phyloP scores from a whole-genome alignment of 2,329 filamentous ascomycete genomes.

The Diaporthe destruens region DNA sequence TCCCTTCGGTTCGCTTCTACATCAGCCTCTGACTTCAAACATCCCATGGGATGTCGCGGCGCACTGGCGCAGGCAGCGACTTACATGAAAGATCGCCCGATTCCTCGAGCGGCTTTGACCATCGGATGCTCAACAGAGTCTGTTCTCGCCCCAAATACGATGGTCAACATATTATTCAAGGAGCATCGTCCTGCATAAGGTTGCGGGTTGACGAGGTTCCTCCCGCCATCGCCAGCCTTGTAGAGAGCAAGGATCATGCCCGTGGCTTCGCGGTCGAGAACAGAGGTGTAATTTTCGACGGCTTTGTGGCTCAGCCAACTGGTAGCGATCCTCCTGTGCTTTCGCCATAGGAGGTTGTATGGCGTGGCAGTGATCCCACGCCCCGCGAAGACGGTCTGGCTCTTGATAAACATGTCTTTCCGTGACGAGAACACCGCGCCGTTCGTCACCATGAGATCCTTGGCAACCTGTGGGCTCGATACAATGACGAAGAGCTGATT shows the following conservation, averaged over 20 bases:
- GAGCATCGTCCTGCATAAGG: slow-evolving; percentile 11
- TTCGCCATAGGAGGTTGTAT: slow-evolving; percentile 14
- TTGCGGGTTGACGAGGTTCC: slow-evolving; percentile 16
- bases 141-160: neutral
- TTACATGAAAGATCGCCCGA: slow-evolving; percentile 16
- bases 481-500: slow-evolving; percentile 20
- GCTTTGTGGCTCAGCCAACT: slow-evolving; percentile 21
- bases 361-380: slow-evolving; percentile 15
- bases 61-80: neutral
- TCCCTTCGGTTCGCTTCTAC: neutral
- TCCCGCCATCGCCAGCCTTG: slow-evolving; percentile 7
- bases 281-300: slow-evolving; percentile 5
- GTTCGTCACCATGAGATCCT: slow-evolving; percentile 19
- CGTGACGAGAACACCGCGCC: slow-evolving; percentile 25
- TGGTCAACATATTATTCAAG: slow-evolving; percentile 18
- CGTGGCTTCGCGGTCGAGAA: slow-evolving; percentile 8
- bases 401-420: slow-evolving; percentile 26
- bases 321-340: slow-evolving; percentile 11
- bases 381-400: slow-evolving; percentile 15
- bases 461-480: slow-evolving; percentile 8
- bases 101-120: neutral
- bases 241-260: slow-evolving; percentile 11
- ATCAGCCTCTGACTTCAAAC: neutral
- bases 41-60: too few species aligned
- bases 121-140: slow-evolving; percentile 9